phyloP scores from a whole-genome alignment of 495 filamentous ascomycete species.

The Aspergillus taichungensis region DNA sequence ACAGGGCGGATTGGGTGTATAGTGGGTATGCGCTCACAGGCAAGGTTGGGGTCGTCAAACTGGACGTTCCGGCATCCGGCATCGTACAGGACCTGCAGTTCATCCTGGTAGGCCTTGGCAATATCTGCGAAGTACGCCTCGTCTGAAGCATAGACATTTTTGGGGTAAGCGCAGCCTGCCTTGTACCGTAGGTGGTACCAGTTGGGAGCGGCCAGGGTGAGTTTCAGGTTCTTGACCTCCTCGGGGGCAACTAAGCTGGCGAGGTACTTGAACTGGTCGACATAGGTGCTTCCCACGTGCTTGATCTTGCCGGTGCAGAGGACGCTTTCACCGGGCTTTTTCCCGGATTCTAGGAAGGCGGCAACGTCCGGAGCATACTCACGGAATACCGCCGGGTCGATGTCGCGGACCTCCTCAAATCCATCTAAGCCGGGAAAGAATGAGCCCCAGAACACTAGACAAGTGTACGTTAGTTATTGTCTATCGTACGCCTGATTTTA shows the following conservation, averaged over 20 bases:
- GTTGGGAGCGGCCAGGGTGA: constrained; percentile 64
- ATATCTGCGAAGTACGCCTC: constrained; percentile 69
- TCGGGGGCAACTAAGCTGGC: constrained; percentile 50
- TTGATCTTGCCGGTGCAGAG: constrained; percentile 65
- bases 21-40: constrained; percentile 43
- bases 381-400: constrained; percentile 55
- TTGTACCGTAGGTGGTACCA: constrained; percentile 70
- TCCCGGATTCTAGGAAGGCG: constrained; percentile 58
- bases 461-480: background rate
- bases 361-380: constrained; percentile 73
- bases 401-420: constrained; percentile 52
- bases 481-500: background rate
- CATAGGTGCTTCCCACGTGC: constrained; percentile 52
- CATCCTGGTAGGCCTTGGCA: constrained; percentile 60
- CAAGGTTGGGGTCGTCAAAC: constrained; percentile 69
- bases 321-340: constrained; percentile 67
- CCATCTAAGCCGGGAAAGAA: constrained; percentile 72
- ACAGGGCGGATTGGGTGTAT: background rate
- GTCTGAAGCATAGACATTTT: constrained; percentile 54
- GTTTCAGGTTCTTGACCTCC: constrained; percentile 56
- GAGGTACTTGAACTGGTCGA: constrained; percentile 61
- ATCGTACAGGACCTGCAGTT: constrained; percentile 59
- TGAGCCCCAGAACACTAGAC: constrained; percentile 56
- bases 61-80: constrained; percentile 63
- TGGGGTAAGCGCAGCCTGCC: constrained; percentile 58